phyloP scores from a whole-genome alignment of 768 basidiomycete genomes.

The Tubosaeta sp. region DNA sequence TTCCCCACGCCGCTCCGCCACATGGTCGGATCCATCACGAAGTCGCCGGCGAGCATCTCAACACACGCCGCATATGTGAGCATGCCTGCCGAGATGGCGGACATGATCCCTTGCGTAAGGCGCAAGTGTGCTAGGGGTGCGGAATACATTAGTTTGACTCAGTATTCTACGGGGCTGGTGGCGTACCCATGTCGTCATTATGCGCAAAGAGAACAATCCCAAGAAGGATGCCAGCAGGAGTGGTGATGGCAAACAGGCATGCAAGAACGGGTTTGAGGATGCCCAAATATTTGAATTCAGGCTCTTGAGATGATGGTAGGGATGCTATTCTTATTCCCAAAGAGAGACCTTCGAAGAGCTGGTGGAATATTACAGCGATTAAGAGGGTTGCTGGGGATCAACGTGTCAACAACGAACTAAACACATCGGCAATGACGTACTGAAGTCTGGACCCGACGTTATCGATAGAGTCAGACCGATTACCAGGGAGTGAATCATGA shows the following conservation, averaged over 20 bases:
- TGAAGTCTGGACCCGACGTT: conserved; percentile 64
- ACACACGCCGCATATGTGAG: conserved; percentile 79
- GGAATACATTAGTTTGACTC: not conserved
- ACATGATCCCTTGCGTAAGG: conserved; percentile 69
- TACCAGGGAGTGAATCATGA: conserved; percentile 81
- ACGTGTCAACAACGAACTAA: not conserved
- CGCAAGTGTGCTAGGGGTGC: conserved; percentile 40
- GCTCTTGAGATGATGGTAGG: conserved; percentile 42
- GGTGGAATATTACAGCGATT: conserved; percentile 75
- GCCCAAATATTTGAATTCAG: conserved; percentile 18
- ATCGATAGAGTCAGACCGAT: conserved; percentile 77
- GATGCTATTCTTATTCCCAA: conserved; percentile 76
- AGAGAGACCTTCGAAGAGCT: conserved; percentile 80
- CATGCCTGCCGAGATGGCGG: conserved; percentile 79
- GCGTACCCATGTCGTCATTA: conserved; percentile 27
- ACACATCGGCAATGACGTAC: conserved; percentile 37
- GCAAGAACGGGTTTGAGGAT: conserved; percentile 53
- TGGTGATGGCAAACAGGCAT: conserved; percentile 67
- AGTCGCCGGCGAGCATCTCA: conserved; percentile 85
- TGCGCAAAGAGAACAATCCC: conserved; percentile 49
- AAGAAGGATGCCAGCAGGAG: conserved; percentile 61
- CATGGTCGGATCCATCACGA: conserved; percentile 63
- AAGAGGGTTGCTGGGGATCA: conserved; percentile 61
- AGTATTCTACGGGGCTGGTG: not conserved
- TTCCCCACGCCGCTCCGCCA: conserved; percentile 35